Conservation (phyloP, 1,139 yeast species). For the Hansenula anomala region DNA sequence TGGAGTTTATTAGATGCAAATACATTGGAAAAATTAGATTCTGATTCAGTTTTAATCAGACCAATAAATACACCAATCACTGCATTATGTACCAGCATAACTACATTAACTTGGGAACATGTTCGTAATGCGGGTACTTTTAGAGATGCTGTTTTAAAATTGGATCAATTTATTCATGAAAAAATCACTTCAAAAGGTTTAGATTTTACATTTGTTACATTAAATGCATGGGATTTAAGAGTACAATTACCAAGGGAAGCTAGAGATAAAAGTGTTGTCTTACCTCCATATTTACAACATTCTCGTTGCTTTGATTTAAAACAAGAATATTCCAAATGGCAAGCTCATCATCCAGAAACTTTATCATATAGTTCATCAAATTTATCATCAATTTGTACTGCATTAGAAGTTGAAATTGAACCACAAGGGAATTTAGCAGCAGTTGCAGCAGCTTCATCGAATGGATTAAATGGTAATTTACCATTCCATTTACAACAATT, state of each 20-base stretch:
- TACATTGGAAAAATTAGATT: slow-evolving; percentile 32
- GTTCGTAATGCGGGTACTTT: slow-evolving; percentile 50
- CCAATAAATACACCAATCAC: slow-evolving; percentile 70
- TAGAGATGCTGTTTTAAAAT: slow-evolving; percentile 51
- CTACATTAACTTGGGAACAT: slow-evolving; percentile 59
- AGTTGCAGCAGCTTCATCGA: too few species aligned
- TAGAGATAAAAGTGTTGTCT: slow-evolving; percentile 62
- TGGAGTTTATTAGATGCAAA: slow-evolving; percentile 42
- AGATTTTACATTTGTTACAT: slow-evolving; percentile 64
- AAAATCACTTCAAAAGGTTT: slow-evolving; percentile 36
- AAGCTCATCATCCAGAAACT: slow-evolving; percentile 58
- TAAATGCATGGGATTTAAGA: slow-evolving; percentile 64
- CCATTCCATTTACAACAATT: slow-evolving; percentile 17
- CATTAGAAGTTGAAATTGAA: slow-evolving; percentile 48
- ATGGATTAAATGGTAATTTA: slow-evolving; percentile 7
- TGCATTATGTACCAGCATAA: slow-evolving; percentile 48
- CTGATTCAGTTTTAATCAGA: slow-evolving; percentile 46
- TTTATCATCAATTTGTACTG: slow-evolving; percentile 49
- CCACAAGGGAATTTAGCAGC: too few species aligned
- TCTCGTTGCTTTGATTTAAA: slow-evolving; percentile 75
- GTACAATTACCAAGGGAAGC: slow-evolving; percentile 81
- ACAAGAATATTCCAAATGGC: slow-evolving; percentile 72
- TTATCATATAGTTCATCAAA: slow-evolving; percentile 46
- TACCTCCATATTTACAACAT: slow-evolving; percentile 73
- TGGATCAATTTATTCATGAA: slow-evolving; percentile 48